Base-by-base conservation (phyloP, 352 stramenopile genomes). In the Globisporangium mamillatum region DNA sequence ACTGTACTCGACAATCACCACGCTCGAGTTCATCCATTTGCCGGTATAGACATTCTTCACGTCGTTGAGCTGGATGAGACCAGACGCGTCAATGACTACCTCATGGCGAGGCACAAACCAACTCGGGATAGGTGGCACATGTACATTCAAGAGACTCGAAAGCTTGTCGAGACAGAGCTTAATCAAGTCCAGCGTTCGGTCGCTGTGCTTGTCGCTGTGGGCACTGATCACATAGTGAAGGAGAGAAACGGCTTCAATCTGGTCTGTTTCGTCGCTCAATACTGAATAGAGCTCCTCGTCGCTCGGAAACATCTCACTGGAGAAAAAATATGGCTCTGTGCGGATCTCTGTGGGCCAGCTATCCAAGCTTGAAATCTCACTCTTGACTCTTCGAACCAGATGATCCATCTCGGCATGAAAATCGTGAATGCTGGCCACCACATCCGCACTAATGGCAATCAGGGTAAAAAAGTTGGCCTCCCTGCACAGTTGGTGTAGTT, bases 81-180 rank as follows among this genome's bases (percentile, higher is more conserved):
- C 25, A 84, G 91, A 38, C 95, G 96, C 63, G 16, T 66, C 60
- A 52, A 59, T 44, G 10, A 44, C 22, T 82, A 97, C 56, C 85
- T 90, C 41, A 73, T 97, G 29, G 80, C 97, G 64, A 66, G 97
- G 38, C 86, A 97, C 72, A 64, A 94, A 94, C 71, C 82, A 66
- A 8, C 46, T 38, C 0, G 44, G 60, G 14, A 12, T 58, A 3
- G 60, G 27, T 18, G 22, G 60, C 1, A 58, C 27, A 10, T 59
- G 44, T 3, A 59, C n/a, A 18, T 48, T 29, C 1, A 29, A 56
- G 3, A 66, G 22, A 22, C 24, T 59, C 46, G 32, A 10, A 18
- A 59, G 44, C n/a, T 44, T 66, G 46, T 50, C 46, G 14, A 66
- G 46, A 59, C 60, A 66, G 6, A 44, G 38, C 34, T 57, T 27